Conservation (phyloP, 2,329 filamentous ascomycete species). For the Pyricularia pennisetigena region DNA sequence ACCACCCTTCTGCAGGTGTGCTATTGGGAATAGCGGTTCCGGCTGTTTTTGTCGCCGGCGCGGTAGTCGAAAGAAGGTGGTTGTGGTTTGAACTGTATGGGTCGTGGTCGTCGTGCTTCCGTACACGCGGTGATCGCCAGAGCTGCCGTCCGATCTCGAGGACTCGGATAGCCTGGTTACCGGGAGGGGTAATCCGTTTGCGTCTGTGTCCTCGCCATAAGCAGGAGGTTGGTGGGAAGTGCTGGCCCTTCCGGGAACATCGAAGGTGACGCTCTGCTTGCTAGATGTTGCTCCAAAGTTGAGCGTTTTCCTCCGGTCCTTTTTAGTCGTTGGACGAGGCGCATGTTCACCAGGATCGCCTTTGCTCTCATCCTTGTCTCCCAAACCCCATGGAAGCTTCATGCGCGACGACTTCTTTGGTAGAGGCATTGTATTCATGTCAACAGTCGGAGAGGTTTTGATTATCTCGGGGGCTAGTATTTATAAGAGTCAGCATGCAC, state of each 20-base stretch:
- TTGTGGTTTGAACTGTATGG: constrained; percentile 52
- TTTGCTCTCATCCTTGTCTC: neutral
- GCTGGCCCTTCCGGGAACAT: constrained; percentile 46
- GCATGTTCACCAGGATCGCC: neutral
- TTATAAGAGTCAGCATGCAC: constrained; percentile 15
- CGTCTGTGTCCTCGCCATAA: constrained; percentile 49
- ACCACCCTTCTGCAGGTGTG: constrained; percentile 59
- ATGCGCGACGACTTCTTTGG: constrained; percentile 46
- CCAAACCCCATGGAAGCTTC: constrained; percentile 29
- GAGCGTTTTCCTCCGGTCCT: constrained; percentile 30
- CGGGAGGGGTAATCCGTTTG: constrained; percentile 49
- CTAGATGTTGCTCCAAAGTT: constrained; percentile 24
- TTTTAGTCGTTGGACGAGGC: constrained; percentile 18
- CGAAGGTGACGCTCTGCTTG: constrained; percentile 43
- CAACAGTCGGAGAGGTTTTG: constrained; percentile 77
- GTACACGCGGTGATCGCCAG: constrained; percentile 53
- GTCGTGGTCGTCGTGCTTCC: constrained; percentile 51
- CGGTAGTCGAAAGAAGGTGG: constrained; percentile 71
- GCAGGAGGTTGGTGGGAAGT: constrained; percentile 29
- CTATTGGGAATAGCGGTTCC: constrained; percentile 72
- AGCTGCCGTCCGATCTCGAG: constrained; percentile 80
- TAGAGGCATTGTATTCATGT: constrained; percentile 29
- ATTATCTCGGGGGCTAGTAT: constrained; percentile 63
- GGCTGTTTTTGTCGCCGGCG: constrained; percentile 67
- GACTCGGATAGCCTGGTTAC: constrained; percentile 69